Base-by-base conservation (phyloP, 176 grass and related monocot genomes). In the bread wheat (Triticum aestivum) region DNA sequence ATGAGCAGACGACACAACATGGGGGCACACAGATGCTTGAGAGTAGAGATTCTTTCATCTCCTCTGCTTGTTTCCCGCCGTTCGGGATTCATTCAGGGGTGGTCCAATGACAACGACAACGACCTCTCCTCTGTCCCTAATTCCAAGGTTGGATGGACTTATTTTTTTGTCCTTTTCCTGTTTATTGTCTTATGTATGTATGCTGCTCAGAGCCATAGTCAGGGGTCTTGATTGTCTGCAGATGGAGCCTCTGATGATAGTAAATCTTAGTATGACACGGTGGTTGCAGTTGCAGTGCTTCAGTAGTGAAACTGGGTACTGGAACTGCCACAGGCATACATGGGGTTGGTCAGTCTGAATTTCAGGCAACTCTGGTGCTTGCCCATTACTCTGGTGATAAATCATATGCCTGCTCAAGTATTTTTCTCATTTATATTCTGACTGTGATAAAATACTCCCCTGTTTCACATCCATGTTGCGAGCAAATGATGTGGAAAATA, bases 11-110 rank as follows among this genome's bases (percentile, higher is more conserved):
- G 69, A 10, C 69, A 84, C 85, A 49, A 14, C 45, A 49, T 49
- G 47, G 81, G 10, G 49, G 81, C 51, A 88, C 80, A 71, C 47
- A 71, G 69, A 85, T 88, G 77, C 91, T 41, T 82, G 72, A 8
- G 52, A 69, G 23, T 71, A 47, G 63, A 86, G 86, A 90, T 95
- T 87, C 87, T 95, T 90, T 92, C 13, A 68, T 65, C 44, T 86
- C 78, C 79, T 66, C 30, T 64, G 64, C 67, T 85, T 87, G 81
- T 76, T 89, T 79, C 23, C 32, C 61, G 77, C 59, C 49, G 69
- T 89, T 78, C 12, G 14, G 82, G 52, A 1, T 20, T 58, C 18
- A 81, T 70, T 80, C 83, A 91, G 67, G 63, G 71, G 81, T 95
- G 88, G 80, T 45, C 82, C 91, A 82, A 21, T 86, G 81, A 89